phyloP scores from a whole-genome alignment of 148 eudicot genomes.

The Chenopodium suecicum region DNA sequence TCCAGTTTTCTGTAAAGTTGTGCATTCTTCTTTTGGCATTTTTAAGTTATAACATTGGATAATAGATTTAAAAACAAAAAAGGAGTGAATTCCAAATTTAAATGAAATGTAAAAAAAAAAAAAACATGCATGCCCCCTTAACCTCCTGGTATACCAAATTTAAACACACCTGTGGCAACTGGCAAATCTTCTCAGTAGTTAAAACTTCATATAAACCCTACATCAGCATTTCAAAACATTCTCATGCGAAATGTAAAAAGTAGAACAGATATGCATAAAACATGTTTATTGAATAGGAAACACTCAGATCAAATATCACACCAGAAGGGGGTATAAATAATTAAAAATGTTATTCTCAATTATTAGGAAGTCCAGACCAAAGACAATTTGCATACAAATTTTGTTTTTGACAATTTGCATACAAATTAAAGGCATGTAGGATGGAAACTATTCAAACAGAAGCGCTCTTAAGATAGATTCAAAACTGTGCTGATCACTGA shows the following conservation, averaged over 20 bases:
- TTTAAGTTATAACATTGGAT: background rate
- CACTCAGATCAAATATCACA: background rate
- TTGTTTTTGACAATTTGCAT: background rate
- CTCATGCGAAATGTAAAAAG: background rate
- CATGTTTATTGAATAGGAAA: background rate
- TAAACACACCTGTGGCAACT: conserved; percentile 16
- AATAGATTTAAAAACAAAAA: background rate
- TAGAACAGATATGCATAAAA: background rate
- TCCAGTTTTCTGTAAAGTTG: background rate
- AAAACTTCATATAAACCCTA: conserved; percentile 14
- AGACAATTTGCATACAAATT: background rate
- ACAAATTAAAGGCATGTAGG: background rate
- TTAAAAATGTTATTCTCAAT: background rate
- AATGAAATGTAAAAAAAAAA: background rate
- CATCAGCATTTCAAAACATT: background rate
- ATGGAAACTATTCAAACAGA: conserved; percentile 26
- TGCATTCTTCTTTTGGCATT: conserved; percentile 18
- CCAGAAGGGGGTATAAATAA: background rate
- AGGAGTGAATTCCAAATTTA: background rate
- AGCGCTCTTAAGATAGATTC: conserved; percentile 56
- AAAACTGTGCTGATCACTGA: conserved; percentile 27
- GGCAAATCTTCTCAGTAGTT: conserved; percentile 16
- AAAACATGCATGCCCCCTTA: background rate
- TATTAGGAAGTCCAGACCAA: background rate
- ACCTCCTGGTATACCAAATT: background rate